Percentiles rank a stretch among this genome's conserved stretches.
Conservation (phyloP, 192 early-diverging fungal genomes). For the Linnemannia exigua region DNA sequence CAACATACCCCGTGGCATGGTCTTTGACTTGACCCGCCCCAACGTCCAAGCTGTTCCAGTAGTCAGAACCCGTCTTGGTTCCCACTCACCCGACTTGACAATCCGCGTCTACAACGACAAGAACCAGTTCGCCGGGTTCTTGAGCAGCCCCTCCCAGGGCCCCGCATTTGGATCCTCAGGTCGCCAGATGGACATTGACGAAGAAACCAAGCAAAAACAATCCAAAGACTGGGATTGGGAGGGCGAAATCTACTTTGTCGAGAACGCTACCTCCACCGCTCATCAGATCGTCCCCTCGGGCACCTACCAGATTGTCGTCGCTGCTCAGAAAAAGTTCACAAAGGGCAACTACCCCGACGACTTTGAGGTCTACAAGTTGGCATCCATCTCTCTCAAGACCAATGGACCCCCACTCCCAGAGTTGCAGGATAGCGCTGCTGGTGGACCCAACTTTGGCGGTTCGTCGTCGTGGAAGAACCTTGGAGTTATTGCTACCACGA, state of each 20-base stretch:
- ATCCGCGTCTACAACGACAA: constrained; percentile 13
- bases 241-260: constrained; percentile 10
- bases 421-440: not conserved
- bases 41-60: not conserved
- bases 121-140: constrained; percentile 13
- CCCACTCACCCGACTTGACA: constrained; percentile 17
- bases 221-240: not conserved
- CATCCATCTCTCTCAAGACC: not conserved
- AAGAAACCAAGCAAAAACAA: not conserved
- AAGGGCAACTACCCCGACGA: constrained; percentile 38
- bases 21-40: constrained; percentile 12
- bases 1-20: not conserved
- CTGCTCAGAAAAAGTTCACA: constrained; percentile 41
- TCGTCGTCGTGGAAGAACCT: not conserved
- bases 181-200: constrained; percentile 6
- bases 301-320: constrained; percentile 34
- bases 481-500: not conserved
- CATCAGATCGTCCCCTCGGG: constrained; percentile 5
- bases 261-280: constrained; percentile 8
- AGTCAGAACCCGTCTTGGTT: constrained; percentile 20
- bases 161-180: constrained; percentile 7
- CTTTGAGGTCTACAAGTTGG: constrained; percentile 35
- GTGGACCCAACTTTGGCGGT: not conserved
- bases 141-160: not conserved
- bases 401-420: not conserved